phyloP scores from a whole-genome alignment of 768 basidiomycete species.

The Lactarius vividus region DNA sequence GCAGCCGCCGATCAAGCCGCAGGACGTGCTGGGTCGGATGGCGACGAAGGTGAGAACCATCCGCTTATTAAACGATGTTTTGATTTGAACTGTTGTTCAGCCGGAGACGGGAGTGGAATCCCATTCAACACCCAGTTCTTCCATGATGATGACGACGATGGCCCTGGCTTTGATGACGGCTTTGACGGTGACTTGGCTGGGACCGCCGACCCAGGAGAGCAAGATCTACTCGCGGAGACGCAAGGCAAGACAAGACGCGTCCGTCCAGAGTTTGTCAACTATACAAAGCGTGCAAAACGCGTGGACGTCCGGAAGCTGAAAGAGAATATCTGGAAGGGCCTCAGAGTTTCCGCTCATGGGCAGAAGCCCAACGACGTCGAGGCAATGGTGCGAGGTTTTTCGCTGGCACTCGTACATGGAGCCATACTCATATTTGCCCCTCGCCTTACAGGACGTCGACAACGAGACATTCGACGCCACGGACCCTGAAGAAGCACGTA shows the following conservation, averaged over 20 bases:
- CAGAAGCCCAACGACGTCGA: conserved; percentile 42
- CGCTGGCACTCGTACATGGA: neutral
- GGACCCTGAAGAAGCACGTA: conserved; percentile 61
- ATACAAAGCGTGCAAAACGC: conserved; percentile 91
- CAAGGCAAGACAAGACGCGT: conserved; percentile 74
- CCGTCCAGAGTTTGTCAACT: conserved; percentile 86
- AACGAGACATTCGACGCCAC: conserved; percentile 43
- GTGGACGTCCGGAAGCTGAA: conserved; percentile 97
- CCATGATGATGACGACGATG: conserved; percentile 87
- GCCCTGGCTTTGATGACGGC: conserved; percentile 57
- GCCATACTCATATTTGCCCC: neutral
- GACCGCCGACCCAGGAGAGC: conserved; percentile 66
- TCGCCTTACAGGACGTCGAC: conserved; percentile 53
- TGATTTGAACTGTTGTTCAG: conserved; percentile 22
- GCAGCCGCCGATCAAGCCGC: conserved; percentile 84
- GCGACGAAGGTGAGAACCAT: conserved; percentile 54
- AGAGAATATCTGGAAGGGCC: conserved; percentile 95
- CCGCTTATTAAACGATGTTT: neutral
- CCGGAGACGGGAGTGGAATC: conserved; percentile 51
- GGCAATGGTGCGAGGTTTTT: conserved; percentile 47
- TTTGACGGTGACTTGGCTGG: conserved; percentile 53
- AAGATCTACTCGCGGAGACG: conserved; percentile 84
- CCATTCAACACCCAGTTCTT: conserved; percentile 98
- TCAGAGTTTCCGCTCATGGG: conserved; percentile 67
- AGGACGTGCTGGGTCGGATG: conserved; percentile 49